Conservation (phyloP, 164 flowering plant species). For the Chimonanthus praecox region DNA sequence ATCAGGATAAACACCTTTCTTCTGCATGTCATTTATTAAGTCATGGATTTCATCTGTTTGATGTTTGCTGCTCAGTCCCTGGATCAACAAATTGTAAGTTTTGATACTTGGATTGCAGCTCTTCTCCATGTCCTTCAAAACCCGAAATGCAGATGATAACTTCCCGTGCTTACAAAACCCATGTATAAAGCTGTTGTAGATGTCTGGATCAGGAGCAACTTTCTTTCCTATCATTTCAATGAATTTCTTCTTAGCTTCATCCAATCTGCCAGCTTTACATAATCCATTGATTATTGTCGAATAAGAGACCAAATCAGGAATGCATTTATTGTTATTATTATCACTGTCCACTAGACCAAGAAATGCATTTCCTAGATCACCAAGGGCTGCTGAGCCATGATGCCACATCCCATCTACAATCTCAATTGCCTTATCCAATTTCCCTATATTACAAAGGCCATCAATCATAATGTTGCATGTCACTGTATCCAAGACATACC, state of each 20-base stretch:
- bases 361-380: slow-evolving; percentile 61
- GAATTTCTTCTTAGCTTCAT: slow-evolving; percentile 83
- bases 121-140: slow-evolving; percentile 91
- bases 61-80: slow-evolving; percentile 61
- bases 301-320: slow-evolving; percentile 78
- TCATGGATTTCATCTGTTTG: slow-evolving; percentile 69
- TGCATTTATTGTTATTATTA: slow-evolving; percentile 43
- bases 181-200: slow-evolving; percentile 61
- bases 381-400: slow-evolving; percentile 85
- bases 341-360: slow-evolving; percentile 51
- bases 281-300: slow-evolving; percentile 61
- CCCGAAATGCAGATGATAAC: slow-evolving; percentile 76
- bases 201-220: slow-evolving; percentile 56
- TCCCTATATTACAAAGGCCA: slow-evolving; percentile 71
- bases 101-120: slow-evolving; percentile 56
- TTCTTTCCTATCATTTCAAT: slow-evolving; percentile 69
- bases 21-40: slow-evolving; percentile 76
- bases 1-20: slow-evolving; percentile 55
- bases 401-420: slow-evolving; percentile 77
- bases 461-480: slow-evolving; percentile 83
- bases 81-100: slow-evolving; percentile 74
- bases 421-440: slow-evolving; percentile 78
- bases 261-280: slow-evolving; percentile 72
- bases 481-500: slow-evolving; percentile 62
- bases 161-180: slow-evolving; percentile 68